Evolutionary conservation across 768 basidiomycete genomes (phyloP).

Genomic region (Amanita subjunquillea): DNA sequence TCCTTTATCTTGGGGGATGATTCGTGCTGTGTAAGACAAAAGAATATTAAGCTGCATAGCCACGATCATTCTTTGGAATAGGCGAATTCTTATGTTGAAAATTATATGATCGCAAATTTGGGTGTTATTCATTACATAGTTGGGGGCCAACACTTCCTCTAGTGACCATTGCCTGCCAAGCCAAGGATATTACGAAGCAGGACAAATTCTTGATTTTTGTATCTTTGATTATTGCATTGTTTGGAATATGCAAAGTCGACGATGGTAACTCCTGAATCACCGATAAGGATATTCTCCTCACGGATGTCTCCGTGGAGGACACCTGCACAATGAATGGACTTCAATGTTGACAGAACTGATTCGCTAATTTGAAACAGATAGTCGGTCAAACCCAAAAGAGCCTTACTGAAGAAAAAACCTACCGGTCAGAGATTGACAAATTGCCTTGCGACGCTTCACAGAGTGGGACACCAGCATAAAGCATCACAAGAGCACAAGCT

Average conservation of each 20-base stretch:
- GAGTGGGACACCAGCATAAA: slow-evolving; percentile 8
- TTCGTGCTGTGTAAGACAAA: too few species aligned
- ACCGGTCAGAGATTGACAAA: slow-evolving; percentile 10
- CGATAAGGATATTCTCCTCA: slow-evolving; percentile 10
- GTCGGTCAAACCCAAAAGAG: slow-evolving; percentile 1
- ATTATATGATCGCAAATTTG: too few species aligned
- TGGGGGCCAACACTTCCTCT: neutral
- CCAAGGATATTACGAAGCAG: slow-evolving; percentile 8
- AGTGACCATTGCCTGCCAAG: neutral
- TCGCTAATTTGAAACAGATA: slow-evolving; percentile 8
- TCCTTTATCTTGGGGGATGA: slow-evolving; percentile 2
- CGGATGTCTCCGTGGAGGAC: slow-evolving; percentile 13
- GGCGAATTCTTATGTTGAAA: too few species aligned
- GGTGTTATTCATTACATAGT: too few species aligned
- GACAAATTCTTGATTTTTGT: slow-evolving; percentile 8
- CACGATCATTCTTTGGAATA: too few species aligned
- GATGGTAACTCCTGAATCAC: neutral
- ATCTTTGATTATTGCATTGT: slow-evolving; percentile 9
- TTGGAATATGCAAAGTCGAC: slow-evolving; percentile 8
- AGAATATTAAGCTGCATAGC: too few species aligned
- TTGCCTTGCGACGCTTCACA: neutral
- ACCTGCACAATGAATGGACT: slow-evolving; percentile 10
- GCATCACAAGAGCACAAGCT: too few species aligned
- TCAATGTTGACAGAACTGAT: slow-evolving; percentile 8
- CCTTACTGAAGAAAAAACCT: slow-evolving; percentile 6